These are phyloP conservation scores for Naematelia aurantialba DNA, from an alignment of 768 basidiomycete genomes.

Conservation along the genomic window DNA sequence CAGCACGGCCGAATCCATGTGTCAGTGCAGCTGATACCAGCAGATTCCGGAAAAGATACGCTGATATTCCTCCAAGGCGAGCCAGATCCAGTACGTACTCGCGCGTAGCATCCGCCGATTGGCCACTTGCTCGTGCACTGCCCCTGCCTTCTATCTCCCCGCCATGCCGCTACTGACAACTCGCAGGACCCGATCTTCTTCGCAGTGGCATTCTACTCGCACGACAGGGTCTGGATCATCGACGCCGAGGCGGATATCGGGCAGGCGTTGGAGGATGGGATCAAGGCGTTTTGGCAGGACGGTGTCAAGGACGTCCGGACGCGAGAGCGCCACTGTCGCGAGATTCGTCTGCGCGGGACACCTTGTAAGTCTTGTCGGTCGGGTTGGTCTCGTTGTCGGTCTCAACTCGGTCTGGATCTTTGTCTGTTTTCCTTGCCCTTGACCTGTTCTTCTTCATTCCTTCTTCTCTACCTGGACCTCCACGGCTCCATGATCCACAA, in stretches of 20 bases:
- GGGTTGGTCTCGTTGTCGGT: background rate
- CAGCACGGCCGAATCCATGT: too few species aligned
- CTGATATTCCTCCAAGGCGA: slow-evolving; percentile 32
- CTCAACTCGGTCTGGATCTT: background rate
- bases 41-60: slow-evolving; percentile 43
- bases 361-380: slow-evolving; percentile 31
- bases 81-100: slow-evolving; percentile 35
- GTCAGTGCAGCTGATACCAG: background rate
- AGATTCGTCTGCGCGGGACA: slow-evolving; percentile 33
- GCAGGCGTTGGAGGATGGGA: slow-evolving; percentile 36
- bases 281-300: slow-evolving; percentile 33
- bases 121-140: background rate
- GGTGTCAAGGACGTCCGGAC: slow-evolving; percentile 37
- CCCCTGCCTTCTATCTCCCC: background rate
- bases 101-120: background rate
- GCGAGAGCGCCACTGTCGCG: slow-evolving; percentile 41
- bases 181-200: slow-evolving; percentile 37
- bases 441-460: background rate
- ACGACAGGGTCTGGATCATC: slow-evolving; percentile 43
- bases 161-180: background rate
- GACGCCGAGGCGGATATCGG: slow-evolving; percentile 45
- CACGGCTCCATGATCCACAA: too few species aligned
- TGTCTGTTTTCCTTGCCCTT: background rate
- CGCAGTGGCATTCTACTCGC: slow-evolving; percentile 37
- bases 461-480: background rate